These are phyloP conservation scores for Solanum rostratum DNA, from an alignment of 257 asterid genomes.

Conservation along the genomic window DNA sequence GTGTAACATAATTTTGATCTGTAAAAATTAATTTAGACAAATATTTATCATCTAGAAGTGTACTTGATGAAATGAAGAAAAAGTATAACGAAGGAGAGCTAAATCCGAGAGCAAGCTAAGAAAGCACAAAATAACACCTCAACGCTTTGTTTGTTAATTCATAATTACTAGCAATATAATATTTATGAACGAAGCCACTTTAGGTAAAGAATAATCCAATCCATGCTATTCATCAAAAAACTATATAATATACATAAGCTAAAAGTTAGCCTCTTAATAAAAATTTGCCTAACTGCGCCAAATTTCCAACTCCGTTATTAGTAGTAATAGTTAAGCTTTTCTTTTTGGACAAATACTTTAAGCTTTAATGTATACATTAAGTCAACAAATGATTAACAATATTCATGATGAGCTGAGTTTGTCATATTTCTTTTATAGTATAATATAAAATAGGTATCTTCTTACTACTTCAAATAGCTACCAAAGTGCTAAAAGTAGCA, in stretches of 20 bases:
- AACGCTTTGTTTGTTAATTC: neutral
- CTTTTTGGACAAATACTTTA: neutral
- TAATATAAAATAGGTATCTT: neutral
- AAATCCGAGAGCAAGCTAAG: neutral
- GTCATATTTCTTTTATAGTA: neutral
- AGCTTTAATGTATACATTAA: neutral
- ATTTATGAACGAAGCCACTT: too few relatives aligned
- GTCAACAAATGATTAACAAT: conserved; percentile 9
- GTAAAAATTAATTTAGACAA: too few relatives aligned
- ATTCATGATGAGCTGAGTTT: neutral
- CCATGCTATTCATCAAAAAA: too few relatives aligned
- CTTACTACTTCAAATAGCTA: neutral
- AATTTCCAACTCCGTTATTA: too few relatives aligned
- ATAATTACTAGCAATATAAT: neutral
- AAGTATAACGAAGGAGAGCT: too few relatives aligned
- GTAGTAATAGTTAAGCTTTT: neutral
- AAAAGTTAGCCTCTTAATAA: too few relatives aligned
- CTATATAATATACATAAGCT: too few relatives aligned
- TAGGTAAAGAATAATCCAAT: too few relatives aligned
- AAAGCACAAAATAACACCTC: neutral
- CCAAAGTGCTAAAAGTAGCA: neutral
- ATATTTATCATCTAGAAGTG: too few relatives aligned
- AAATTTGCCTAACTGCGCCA: too few relatives aligned
- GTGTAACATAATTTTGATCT: too few relatives aligned
- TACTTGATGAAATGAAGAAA: too few relatives aligned